These are phyloP conservation scores for Filobasidium wieringae DNA, from an alignment of 768 basidiomycete species.

Conservation along the genomic window DNA sequence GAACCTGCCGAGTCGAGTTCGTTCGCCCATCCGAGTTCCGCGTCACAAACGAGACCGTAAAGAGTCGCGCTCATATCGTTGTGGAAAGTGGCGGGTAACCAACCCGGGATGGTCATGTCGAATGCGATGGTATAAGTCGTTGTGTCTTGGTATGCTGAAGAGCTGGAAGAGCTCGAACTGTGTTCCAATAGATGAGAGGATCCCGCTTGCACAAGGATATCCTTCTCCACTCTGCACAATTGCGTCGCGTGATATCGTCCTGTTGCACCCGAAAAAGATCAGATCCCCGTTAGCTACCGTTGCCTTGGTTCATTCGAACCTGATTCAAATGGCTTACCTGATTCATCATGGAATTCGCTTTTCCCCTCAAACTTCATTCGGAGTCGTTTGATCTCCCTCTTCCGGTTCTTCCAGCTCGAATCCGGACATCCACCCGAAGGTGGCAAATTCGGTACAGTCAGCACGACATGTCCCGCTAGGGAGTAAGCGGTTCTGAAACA, in stretches of 20 bases:
- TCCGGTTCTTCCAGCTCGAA: slow-evolving; percentile 41
- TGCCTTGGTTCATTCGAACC: neutral
- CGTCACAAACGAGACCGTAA: slow-evolving; percentile 23
- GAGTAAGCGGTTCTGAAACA: slow-evolving; percentile 65
- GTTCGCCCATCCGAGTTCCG: slow-evolving; percentile 23
- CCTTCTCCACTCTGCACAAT: slow-evolving; percentile 55
- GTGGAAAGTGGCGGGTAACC: slow-evolving; percentile 52
- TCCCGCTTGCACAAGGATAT: slow-evolving; percentile 40
- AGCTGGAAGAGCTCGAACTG: slow-evolving; percentile 23
- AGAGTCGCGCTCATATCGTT: slow-evolving; percentile 20
- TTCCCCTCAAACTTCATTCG: slow-evolving; percentile 74
- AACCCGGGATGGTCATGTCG: slow-evolving; percentile 74
- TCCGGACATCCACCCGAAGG: slow-evolving; percentile 39
- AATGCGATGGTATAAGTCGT: slow-evolving; percentile 61
- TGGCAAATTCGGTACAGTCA: slow-evolving; percentile 51
- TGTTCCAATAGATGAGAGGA: slow-evolving; percentile 13
- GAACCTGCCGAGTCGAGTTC: neutral
- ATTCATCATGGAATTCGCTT: slow-evolving; percentile 56
- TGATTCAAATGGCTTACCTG: slow-evolving; percentile 38
- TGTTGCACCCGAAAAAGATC: slow-evolving; percentile 7
- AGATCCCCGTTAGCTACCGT: neutral
- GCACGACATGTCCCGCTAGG: slow-evolving; percentile 64
- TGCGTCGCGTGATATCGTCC: slow-evolving; percentile 56
- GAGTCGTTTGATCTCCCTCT: slow-evolving; percentile 38
- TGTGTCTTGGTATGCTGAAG: slow-evolving; percentile 49